Base-by-base conservation (phyloP, 2,329 filamentous ascomycete genomes). In the Calonectria honghensis region DNA sequence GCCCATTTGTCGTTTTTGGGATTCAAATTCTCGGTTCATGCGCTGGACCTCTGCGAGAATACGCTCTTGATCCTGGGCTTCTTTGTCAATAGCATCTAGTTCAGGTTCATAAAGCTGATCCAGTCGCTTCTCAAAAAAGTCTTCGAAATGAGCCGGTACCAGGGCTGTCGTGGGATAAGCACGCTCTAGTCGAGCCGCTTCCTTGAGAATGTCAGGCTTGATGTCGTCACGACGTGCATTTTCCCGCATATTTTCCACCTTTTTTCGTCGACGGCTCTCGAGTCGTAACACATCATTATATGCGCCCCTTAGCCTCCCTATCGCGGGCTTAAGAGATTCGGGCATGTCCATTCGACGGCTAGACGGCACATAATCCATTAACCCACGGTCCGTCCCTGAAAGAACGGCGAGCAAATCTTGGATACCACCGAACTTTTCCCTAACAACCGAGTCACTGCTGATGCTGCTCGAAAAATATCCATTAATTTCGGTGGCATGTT, bases 201-300 rank as follows among this genome's bases (percentile, higher is more conserved):
- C 96, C 64, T 91, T 91, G 29, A 98, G 88, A 5, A 99, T 93
- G 65, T 96, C 95, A 0, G 92, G 90, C 80, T 96, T 96, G 79
- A 98, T 96, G 84, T 98, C 96, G 84, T 99, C 97, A 29, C 92
- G 91, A 68, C 94, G 94, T 4, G 94, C 93, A 81, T 96, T 97
- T 73, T 95, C 93, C 39, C 93, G 91, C 61, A 98, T 84, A 1
- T 91, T 89, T 82, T 98, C 95, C 2, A 96, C 93, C 81, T 95
- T 96, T 76, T 94, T 93, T 74, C 93, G 90, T 64, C 96, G 90
- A 69, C 95, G 90, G 74, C 93, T 96, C 83, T 99, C 96, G 1
- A 98, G 89, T 18, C 96, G 91, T 70, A 91, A 92, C 3, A 98
- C 91, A 77, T 98, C 96, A 83, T 97, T 98, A 81, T 98, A 93